Evolutionary conservation across 164 flowering plant genomes (phyloP), one percentile per base, ranked within the genome.

Genomic region (Sextonia rubra): DNA sequence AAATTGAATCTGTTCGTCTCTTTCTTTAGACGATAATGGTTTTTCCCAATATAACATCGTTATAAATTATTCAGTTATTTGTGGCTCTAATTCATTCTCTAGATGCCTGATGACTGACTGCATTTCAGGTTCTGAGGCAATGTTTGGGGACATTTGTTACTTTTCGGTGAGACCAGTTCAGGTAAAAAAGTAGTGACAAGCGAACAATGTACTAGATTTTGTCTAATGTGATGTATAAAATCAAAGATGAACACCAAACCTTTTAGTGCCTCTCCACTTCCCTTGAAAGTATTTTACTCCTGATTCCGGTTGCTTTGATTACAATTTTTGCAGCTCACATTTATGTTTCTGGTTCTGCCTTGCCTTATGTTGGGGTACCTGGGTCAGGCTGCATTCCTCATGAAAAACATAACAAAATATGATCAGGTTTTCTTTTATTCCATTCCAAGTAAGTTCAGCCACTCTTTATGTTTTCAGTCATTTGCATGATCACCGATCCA

Each of bases 141-240:
- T 95, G 98, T 95, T 93, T 88, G 97, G 97, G 60, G 99, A 95
- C 83, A 98, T 95, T 77, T 93, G 98, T 86, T 95, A 93, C 85
- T 95, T 95, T 76, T 84, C 99, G 3, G 97, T 93, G 69, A 89
- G 97, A 80, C 89, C 92, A 47, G 86, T 93, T 73, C 99, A 95
- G 98, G 99, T 93, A 85, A 78, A 30, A 68, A 77, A n/a, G 67
- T 24, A 27, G 74, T 30, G 48, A 30, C 7, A 64, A 14, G 0
- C 37, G 48, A 12, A 15, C 20, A 18, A 52, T 52, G 37, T 64
- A 12, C 14, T 64, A 25, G 30, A 20, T 24, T 64, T 25, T 64
- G 12, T 64, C 20, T 25, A 12, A 15, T 20, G 37, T 64, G 48
- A 7, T 47, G 7, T 37, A 24, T 47, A 32, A 73, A 26, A 32